Evolutionary conservation across 2,329 filamentous ascomycete species (phyloP), one percentile per base, ranked within the genome.

Genomic region (Uncinocarpus reesii): DNA sequence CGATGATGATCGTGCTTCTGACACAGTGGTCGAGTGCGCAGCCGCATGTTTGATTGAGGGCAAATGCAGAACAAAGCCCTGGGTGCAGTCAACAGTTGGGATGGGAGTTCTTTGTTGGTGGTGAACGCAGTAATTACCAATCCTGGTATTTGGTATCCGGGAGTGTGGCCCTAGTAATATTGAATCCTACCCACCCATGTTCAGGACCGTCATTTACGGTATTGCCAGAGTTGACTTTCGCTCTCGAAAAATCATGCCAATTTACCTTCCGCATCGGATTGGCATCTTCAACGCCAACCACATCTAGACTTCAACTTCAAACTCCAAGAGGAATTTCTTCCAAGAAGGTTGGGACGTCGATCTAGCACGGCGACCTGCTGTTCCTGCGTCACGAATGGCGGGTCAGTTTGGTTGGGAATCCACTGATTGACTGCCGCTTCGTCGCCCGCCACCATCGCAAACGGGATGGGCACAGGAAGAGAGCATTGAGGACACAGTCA

Each of bases 101-200:
- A 24, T n/a, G 21, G 15, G 11, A 18, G 18, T 44, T 44, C 42
- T 44, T 44, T 44, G 42, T 44, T 44, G 18, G 31, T 3, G 8
- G 21, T 7, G 18, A 23, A 20, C 13, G 4, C 38, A n/a, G 18
- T 35, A 34, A 34, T 35, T 31, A 32, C 31, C 28, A 24, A 35
- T 42, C 42, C 34, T 16, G 31, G 43, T 5, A 28, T 41, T 11
- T 16, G 34, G 42, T 35, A 36, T 35, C 26, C 23, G 41, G 41
- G 16, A 23, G 42, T 23, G 42, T 37, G 42, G 20, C 31, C 18
- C 42, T 46, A 46, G 43, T 46, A 46, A 46, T n/a, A 46, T 46
- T 29, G 23, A 38, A 46, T 46, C 13, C 43, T 46, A 46, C 43
- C 43, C 43, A 46, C 32, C 35, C 32, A 29, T 37, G 43, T 38